phyloP scores from a whole-genome alignment of 2,329 filamentous ascomycete species.

The Calonectria pseudoreteaudii region DNA sequence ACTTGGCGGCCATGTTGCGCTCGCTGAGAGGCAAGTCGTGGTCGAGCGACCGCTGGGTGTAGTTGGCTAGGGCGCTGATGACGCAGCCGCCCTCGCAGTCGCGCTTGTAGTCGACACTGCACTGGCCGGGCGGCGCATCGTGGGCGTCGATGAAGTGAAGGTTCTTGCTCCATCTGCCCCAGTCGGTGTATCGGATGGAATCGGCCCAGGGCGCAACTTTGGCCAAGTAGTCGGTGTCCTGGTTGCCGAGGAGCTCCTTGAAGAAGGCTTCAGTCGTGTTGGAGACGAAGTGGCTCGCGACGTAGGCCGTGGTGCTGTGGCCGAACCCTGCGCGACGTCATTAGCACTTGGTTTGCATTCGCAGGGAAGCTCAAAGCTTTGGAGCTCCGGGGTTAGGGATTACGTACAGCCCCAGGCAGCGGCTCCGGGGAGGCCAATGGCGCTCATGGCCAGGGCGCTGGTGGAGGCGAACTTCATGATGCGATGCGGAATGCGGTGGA shows the following conservation, averaged over 20 bases:
- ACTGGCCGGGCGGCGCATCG: constrained; percentile 68
- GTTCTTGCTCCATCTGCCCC: constrained; percentile 69
- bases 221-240: constrained; percentile 69
- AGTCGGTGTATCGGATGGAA: constrained; percentile 72
- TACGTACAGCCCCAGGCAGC: constrained; percentile 58
- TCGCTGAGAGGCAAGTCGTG: constrained; percentile 56
- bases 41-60: constrained; percentile 67
- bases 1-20: constrained; percentile 72
- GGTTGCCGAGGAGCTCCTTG: constrained; percentile 66
- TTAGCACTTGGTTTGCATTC: constrained; percentile 23
- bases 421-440: constrained; percentile 49
- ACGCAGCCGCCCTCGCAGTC: constrained; percentile 76
- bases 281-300: constrained; percentile 71
- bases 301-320: constrained; percentile 74
- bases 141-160: constrained; percentile 79
- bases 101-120: constrained; percentile 68
- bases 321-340: constrained; percentile 62
- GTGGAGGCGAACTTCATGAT: constrained; percentile 49
- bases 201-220: constrained; percentile 76
- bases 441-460: constrained; percentile 43
- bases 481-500: background rate
- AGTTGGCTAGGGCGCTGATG: constrained; percentile 70
- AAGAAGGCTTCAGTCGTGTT: constrained; percentile 67
- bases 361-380: background rate
- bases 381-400: background rate